Evolutionary conservation across 257 asterid genomes (phyloP).

Genomic region (Jaltomata sinuosa): DNA sequence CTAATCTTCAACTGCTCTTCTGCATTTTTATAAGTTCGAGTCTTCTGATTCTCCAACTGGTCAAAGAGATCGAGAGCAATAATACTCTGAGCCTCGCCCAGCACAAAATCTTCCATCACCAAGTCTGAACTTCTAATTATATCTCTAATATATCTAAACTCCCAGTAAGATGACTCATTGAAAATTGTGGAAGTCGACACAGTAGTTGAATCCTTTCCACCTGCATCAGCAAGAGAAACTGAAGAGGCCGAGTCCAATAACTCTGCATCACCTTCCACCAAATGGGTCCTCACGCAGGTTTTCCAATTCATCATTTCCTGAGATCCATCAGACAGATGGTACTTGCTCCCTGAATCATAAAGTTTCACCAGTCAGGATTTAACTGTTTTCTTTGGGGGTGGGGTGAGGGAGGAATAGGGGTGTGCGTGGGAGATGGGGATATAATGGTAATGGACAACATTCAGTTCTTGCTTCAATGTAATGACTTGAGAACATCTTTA

Average conservation of each 20-base stretch:
- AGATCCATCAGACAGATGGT: slow-evolving; percentile 29
- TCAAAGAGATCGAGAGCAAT: slow-evolving; percentile 46
- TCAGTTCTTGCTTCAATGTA: background rate
- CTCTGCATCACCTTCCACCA: slow-evolving; percentile 44
- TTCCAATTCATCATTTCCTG: slow-evolving; percentile 38
- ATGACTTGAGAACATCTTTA: background rate
- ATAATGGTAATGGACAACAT: background rate
- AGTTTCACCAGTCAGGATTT: background rate
- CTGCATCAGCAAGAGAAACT: slow-evolving; percentile 27
- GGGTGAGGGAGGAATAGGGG: too few species aligned
- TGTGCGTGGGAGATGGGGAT: background rate
- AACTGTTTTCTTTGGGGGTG: background rate
- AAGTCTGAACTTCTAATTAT: slow-evolving; percentile 37
- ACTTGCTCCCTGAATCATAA: slow-evolving; percentile 35
- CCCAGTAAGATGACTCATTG: slow-evolving; percentile 52
- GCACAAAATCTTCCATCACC: slow-evolving; percentile 47
- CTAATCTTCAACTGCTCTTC: slow-evolving; percentile 40
- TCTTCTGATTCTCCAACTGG: slow-evolving; percentile 47
- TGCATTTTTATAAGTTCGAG: slow-evolving; percentile 19
- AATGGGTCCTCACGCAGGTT: slow-evolving; percentile 26
- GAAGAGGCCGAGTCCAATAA: slow-evolving; percentile 80
- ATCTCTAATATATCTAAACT: slow-evolving; percentile 40
- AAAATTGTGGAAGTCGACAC: slow-evolving; percentile 18
- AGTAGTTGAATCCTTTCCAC: slow-evolving; percentile 31
- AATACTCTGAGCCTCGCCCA: slow-evolving; percentile 48